These are phyloP conservation scores for Pyrus betulifolia DNA, from an alignment of 306 rosid species.

Conservation along the genomic window DNA sequence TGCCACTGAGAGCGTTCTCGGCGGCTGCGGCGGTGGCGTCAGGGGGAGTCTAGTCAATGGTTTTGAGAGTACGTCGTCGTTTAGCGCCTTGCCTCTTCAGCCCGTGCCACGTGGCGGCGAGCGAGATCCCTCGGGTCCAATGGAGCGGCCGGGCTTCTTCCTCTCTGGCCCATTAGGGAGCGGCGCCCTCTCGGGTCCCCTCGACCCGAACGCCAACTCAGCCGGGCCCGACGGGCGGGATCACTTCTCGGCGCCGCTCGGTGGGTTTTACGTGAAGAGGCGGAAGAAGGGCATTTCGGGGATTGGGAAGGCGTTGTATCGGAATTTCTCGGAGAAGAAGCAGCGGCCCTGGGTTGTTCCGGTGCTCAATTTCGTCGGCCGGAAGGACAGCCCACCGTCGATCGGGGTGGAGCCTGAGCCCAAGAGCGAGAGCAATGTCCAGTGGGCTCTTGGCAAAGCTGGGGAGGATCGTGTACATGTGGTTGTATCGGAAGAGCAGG, in stretches of 20 bases:
- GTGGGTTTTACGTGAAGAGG: conserved; percentile 49
- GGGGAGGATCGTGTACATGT: conserved; percentile 95
- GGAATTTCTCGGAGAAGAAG: conserved; percentile 66
- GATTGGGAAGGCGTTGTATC: conserved; percentile 57
- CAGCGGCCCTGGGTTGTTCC: conserved; percentile 93
- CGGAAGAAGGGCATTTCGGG: conserved; percentile 65
- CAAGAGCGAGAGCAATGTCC: conserved; percentile 50
- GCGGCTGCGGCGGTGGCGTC: conserved; percentile 31
- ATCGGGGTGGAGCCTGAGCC: conserved; percentile 36
- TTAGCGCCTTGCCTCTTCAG: conserved; percentile 77
- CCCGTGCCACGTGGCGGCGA: conserved; percentile 61
- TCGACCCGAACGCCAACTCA: conserved; percentile 30
- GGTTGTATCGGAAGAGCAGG: conserved; percentile 82
- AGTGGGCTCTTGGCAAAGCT: conserved; percentile 91
- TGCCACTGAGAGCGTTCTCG: conserved; percentile 30
- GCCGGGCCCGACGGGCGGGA: conserved; percentile 26
- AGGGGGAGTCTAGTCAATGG: conserved; percentile 60
- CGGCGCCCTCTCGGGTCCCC: conserved; percentile 82
- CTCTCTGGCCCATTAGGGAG: conserved; percentile 94
- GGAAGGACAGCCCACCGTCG: conserved; percentile 42
- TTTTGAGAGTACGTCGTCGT: conserved; percentile 78
- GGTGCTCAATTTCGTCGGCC: conserved; percentile 61
- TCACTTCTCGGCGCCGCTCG: conserved; percentile 83
- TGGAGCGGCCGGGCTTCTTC: conserved; percentile 69
- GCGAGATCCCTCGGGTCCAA: conserved; percentile 52